These are phyloP conservation scores for Capsicum pubescens DNA, from an alignment of 257 asterid genomes.

Conservation along the genomic window DNA sequence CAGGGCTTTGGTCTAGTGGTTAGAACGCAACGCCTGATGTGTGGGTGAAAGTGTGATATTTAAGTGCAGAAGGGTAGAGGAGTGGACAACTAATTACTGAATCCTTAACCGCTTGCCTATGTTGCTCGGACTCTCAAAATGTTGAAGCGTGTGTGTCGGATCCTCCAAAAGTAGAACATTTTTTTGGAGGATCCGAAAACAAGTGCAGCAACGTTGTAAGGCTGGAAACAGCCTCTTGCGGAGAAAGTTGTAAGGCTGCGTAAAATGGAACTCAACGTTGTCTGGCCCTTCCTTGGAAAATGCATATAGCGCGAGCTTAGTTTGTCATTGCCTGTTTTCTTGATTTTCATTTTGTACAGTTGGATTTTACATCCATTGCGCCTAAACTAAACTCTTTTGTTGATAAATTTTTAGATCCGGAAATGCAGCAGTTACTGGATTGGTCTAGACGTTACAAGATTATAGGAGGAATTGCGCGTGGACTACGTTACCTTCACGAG, in stretches of 20 bases:
- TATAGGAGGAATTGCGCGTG: constrained; percentile 36
- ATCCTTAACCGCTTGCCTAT: neutral
- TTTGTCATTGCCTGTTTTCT: neutral
- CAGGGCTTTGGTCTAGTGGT: neutral
- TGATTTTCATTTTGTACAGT: neutral
- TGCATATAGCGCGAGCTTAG: too few species aligned
- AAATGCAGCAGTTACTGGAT: constrained; percentile 26
- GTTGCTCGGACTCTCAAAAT: too few species aligned
- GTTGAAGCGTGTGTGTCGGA: too few species aligned
- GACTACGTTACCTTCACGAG: constrained; percentile 43
- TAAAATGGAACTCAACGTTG: too few species aligned
- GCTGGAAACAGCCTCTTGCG: neutral
- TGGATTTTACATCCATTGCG: neutral
- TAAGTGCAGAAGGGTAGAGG: too few species aligned
- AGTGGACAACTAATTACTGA: too few species aligned
- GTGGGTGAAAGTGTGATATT: neutral
- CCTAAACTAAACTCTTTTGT: neutral
- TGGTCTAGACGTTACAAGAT: constrained; percentile 41
- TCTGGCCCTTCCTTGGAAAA: neutral
- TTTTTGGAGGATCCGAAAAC: too few species aligned
- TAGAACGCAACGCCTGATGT: too few species aligned
- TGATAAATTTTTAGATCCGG: constrained; percentile 24
- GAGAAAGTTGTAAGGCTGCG: too few species aligned
- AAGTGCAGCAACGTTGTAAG: too few species aligned
- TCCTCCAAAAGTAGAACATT: too few species aligned